Evolutionary conservation across 495 filamentous ascomycete genomes (phyloP).

Genomic region (Pyronema omphalodes): DNA sequence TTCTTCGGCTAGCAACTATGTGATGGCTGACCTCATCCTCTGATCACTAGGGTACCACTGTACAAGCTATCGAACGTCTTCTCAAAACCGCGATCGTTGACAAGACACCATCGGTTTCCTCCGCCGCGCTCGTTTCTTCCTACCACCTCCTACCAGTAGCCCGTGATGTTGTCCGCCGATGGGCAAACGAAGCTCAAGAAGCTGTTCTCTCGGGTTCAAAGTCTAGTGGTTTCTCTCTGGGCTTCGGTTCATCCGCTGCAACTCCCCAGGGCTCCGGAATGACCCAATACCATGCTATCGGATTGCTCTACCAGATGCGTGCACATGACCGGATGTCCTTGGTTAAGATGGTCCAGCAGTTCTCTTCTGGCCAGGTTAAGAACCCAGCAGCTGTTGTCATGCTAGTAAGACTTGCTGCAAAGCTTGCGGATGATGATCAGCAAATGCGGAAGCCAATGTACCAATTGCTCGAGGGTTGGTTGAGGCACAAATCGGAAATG

Average conservation of each 20-base stretch:
- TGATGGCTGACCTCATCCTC: neutral
- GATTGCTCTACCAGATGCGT: slow-evolving; percentile 93
- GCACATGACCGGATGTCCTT: slow-evolving; percentile 92
- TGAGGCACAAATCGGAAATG: slow-evolving; percentile 98
- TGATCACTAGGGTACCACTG: slow-evolving; percentile 60
- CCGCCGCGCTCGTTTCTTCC: slow-evolving; percentile 87
- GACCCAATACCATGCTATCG: slow-evolving; percentile 98
- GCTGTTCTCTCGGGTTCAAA: slow-evolving; percentile 79
- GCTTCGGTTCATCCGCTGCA: slow-evolving; percentile 51
- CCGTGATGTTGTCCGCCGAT: slow-evolving; percentile 83
- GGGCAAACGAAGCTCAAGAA: slow-evolving; percentile 98
- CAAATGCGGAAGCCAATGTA: slow-evolving; percentile 86
- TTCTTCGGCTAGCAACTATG: neutral
- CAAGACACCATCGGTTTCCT: slow-evolving; percentile 95
- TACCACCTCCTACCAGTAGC: slow-evolving; percentile 96
- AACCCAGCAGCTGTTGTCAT: slow-evolving; percentile 83
- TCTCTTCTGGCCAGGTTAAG: slow-evolving; percentile 77
- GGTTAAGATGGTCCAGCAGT: slow-evolving; percentile 99
- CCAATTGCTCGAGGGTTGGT: slow-evolving; percentile 84
- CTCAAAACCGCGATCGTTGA: slow-evolving; percentile 99
- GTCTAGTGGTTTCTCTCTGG: slow-evolving; percentile 70
- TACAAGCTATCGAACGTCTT: slow-evolving; percentile 91
- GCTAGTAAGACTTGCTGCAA: slow-evolving; percentile 81
- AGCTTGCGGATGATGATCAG: slow-evolving; percentile 82
- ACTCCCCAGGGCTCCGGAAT: slow-evolving; percentile 39